Base-by-base conservation (phyloP, 2,329 filamentous ascomycete species). In the Penicillium brasilianum region DNA sequence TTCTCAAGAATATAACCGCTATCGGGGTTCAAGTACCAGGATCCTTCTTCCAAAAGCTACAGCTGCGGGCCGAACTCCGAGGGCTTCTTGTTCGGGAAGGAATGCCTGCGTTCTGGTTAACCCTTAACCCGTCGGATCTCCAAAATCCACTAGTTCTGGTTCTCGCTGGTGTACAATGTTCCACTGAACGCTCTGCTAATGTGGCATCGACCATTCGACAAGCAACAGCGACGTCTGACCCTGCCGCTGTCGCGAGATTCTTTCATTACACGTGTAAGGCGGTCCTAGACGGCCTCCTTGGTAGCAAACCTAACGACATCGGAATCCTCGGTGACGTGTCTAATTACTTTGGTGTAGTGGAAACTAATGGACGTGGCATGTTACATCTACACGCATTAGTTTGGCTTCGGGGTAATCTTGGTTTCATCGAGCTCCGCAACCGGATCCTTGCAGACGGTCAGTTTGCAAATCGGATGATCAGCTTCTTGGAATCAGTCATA, bases 181-280 rank as follows among this genome's bases (percentile, higher is more conserved):
- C 39, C 14, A 9, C 39, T 6, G 2, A n/a, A 3, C 14, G 2
- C 39, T 43, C 18, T 43, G 2, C 39, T 14, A 43, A n/a, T 43
- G 8, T 43, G 2, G 14, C 39, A 20, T 43, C 39, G 2, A n/a
- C 39, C 14, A 2, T 43, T n/a, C 39, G 39, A 43, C 10, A 7
- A 1, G 39, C 9, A 14, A 20, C 39, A 5, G 39, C 39, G n/a
- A 63, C 55, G 2, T 63, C 58, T 1, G 52, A 61, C 55, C 61
- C 61, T 28, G 58, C 58, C 0, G 44, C 61, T 44, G 55, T 63
- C 6, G 58, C 52, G 6, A 36, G 48, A 57, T 64, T 43, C 43
- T 64, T 64, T 20, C 57, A 64, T 34, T 54, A 54, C 22, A 48
- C 32, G n/a, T 62, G 57, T 39, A 50, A 58, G 10, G 59, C 62